phyloP scores from a whole-genome alignment of 2,329 filamentous ascomycete species.

The Thelonectria discophora region DNA sequence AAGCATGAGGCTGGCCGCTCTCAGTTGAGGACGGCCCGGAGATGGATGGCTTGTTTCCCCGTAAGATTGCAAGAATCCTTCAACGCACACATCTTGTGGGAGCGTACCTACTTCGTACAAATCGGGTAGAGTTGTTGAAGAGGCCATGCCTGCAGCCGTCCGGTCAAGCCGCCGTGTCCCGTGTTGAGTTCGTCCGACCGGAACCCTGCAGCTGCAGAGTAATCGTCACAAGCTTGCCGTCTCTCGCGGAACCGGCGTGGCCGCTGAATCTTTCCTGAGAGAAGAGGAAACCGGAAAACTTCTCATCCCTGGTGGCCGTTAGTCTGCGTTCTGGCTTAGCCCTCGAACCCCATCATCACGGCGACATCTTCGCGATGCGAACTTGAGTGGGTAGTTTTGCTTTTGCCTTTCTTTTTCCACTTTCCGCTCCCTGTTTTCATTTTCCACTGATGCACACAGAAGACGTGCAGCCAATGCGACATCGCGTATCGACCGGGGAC shows the following conservation, averaged over 20 bases:
- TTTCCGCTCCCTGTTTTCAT: not conserved
- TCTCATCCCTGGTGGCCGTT: not conserved
- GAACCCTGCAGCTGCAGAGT: slow-evolving; percentile 5
- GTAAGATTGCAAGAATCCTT: slow-evolving; percentile 14
- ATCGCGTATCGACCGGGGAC: slow-evolving; percentile 23
- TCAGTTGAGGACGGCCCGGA: slow-evolving; percentile 7
- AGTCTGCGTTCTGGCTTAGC: not conserved
- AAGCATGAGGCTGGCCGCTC: slow-evolving; percentile 20
- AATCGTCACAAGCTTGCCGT: slow-evolving; percentile 8
- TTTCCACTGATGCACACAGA: slow-evolving; percentile 9
- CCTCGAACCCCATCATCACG: not conserved
- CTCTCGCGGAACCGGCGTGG: not conserved
- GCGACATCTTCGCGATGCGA: not conserved
- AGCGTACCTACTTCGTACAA: not conserved
- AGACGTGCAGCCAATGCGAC: slow-evolving; percentile 18
- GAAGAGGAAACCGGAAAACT: not conserved
- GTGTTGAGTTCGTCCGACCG: not conserved
- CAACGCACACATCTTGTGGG: not conserved
- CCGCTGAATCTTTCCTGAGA: not conserved
- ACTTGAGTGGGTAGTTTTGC: not conserved
- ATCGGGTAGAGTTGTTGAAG: not conserved
- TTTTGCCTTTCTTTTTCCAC: not conserved
- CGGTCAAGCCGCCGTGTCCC: not conserved
- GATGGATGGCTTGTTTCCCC: slow-evolving; percentile 16
- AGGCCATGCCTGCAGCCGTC: not conserved